These are phyloP conservation scores for Fusarium sororula DNA, from an alignment of 2,329 filamentous ascomycete species.

Conservation along the genomic window DNA sequence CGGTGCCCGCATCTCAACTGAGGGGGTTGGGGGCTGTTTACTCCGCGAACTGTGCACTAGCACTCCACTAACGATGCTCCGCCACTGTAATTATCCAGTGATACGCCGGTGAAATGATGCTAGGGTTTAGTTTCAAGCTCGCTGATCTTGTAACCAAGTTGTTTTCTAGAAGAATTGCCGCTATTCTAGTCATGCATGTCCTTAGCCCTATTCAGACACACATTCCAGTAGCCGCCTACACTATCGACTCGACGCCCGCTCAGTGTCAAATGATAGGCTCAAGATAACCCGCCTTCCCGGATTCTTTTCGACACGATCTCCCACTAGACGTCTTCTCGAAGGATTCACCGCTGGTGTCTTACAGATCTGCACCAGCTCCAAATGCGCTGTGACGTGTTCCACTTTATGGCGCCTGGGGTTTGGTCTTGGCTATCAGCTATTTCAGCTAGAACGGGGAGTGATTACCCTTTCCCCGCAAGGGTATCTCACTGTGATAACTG, in stretches of 20 bases:
- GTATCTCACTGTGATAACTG: conserved; percentile 11
- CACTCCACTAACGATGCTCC: background rate
- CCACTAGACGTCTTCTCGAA: background rate
- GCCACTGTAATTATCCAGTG: background rate
- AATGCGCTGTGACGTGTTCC: conserved; percentile 20
- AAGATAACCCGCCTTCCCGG: background rate
- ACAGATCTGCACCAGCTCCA: conserved; percentile 8
- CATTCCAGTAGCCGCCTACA: background rate
- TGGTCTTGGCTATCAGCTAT: background rate
- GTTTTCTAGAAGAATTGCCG: background rate
- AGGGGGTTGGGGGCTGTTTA: background rate
- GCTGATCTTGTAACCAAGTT: background rate
- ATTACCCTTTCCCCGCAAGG: background rate
- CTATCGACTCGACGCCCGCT: background rate
- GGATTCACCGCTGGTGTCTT: conserved; percentile 10
- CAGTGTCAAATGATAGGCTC: background rate
- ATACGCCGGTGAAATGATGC: background rate
- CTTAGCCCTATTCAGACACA: background rate
- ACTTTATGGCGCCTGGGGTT: background rate
- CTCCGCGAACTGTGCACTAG: background rate
- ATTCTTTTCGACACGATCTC: background rate
- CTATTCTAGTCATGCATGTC: background rate
- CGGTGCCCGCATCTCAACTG: background rate
- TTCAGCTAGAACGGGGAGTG: background rate
- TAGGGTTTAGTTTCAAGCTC: background rate